These are phyloP conservation scores for Plasmodium inui DNA, from an alignment of 169 alveolate genomes.

Conservation along the genomic window DNA sequence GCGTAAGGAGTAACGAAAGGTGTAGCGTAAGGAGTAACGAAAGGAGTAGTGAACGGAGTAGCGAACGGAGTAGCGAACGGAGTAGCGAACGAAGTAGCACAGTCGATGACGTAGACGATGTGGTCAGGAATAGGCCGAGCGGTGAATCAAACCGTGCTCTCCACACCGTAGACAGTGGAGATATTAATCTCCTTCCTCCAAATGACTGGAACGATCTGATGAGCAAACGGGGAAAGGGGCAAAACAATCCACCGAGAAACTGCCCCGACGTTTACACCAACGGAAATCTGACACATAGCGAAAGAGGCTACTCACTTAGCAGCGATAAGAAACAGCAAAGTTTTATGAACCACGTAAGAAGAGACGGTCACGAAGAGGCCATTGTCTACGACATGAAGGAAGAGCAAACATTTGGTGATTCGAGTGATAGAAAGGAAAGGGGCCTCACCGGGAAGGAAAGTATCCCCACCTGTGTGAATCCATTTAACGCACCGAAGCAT, in stretches of 20 bases:
- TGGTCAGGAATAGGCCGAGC: not conserved
- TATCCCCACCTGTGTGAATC: not conserved
- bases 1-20: too few species aligned
- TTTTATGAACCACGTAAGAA: not conserved
- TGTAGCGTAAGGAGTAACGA: too few species aligned
- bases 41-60: too few species aligned
- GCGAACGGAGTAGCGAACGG: not conserved
- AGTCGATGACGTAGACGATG: not conserved
- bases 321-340: not conserved
- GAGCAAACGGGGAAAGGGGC: not conserved
- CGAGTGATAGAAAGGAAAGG: not conserved
- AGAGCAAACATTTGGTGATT: not conserved
- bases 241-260: not conserved
- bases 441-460: not conserved
- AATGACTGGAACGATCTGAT: not conserved
- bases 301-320: not conserved
- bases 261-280: not conserved
- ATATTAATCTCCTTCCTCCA: not conserved
- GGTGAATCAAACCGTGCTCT: not conserved
- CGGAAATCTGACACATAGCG: not conserved
- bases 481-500: not conserved
- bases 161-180: not conserved
- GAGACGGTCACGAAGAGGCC: not conserved
- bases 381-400: not conserved
- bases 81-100: not conserved